Evolutionary conservation across 345 rosid species (phyloP).

Genomic region (Aethionema arabicum): DNA sequence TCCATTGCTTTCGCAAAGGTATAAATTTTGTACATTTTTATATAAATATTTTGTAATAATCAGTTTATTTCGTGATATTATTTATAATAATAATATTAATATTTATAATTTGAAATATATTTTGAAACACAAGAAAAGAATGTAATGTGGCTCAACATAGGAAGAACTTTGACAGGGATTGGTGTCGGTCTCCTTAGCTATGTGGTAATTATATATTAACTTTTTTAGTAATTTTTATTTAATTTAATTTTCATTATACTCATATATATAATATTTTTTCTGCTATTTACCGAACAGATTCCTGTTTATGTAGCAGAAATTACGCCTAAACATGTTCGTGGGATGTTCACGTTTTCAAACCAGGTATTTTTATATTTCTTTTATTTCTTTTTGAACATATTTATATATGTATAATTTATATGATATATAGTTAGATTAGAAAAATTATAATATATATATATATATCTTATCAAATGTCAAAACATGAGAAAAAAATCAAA

Average conservation of each 20-base stretch:
- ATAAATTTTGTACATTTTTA: background rate
- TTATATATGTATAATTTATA: too few species aligned
- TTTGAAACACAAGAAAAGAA: constrained; percentile 28
- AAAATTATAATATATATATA: too few species aligned
- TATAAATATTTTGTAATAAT: background rate
- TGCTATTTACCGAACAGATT: constrained; percentile 19
- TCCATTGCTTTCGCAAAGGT: constrained; percentile 53
- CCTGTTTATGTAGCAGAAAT: constrained; percentile 42
- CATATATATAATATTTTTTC: background rate
- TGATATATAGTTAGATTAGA: too few species aligned
- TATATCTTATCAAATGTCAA: too few species aligned
- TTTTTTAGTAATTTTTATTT: background rate
- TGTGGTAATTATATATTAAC: constrained; percentile 35
- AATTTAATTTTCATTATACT: background rate
- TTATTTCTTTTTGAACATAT: background rate
- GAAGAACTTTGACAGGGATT: constrained; percentile 43
- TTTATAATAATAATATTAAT: too few species aligned
- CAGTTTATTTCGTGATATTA: too few species aligned
- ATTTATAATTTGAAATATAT: too few species aligned
- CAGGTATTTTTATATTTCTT: too few species aligned
- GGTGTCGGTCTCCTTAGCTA: constrained; percentile 44
- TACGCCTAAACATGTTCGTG: constrained; percentile 36
- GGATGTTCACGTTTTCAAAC: constrained; percentile 30
- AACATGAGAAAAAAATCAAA: too few species aligned
- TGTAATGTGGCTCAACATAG: constrained; percentile 40